A percentile compares a stretch with the other conserved stretches of the same genome.
These are phyloP conservation scores for Wallacemonas sp. DNA, from an alignment of 208 protist species.

Conservation along the genomic window DNA sequence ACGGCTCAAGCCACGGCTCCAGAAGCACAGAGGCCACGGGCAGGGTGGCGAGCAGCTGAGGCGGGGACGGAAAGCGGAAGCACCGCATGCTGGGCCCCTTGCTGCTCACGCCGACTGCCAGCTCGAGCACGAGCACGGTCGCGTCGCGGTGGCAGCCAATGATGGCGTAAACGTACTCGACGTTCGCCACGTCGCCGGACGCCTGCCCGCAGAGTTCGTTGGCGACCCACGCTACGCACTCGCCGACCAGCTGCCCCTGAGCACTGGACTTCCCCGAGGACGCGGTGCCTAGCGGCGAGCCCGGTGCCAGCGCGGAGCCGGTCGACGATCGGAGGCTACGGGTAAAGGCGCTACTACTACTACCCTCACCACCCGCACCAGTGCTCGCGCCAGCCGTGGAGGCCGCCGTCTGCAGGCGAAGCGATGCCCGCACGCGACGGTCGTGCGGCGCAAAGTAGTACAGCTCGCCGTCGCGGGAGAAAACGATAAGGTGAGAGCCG, in stretches of 20 bases:
- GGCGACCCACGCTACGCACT: conserved; percentile 56
- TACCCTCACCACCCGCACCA: not conserved
- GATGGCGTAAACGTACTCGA: conserved; percentile 22
- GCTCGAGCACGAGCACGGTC: conserved; percentile 22
- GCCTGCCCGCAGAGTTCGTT: conserved; percentile 14
- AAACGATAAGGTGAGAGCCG: conserved; percentile 46
- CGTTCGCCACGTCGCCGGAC: conserved; percentile 5
- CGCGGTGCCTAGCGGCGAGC: not conserved
- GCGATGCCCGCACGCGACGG: conserved; percentile 24
- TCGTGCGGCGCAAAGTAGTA: conserved; percentile 46
- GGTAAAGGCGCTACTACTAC: not conserved
- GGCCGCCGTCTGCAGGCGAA: conserved; percentile 29
- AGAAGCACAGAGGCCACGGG: conserved; percentile 7
- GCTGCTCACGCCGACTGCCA: conserved; percentile 6
- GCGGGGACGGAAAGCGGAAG: not conserved
- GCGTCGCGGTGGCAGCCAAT: conserved; percentile 16
- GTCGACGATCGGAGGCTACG: not conserved
- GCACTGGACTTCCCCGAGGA: not conserved
- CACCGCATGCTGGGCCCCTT: conserved; percentile 11
- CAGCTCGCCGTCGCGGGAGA: conserved; percentile 62
- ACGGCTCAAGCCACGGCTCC: not conserved
- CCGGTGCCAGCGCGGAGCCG: not conserved
- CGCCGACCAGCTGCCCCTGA: conserved; percentile 36
- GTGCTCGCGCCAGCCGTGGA: not conserved
- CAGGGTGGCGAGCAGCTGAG: not conserved